Evolutionary conservation across 73 alveolate species (phyloP).

Genomic region (Uronychia setigera): DNA sequence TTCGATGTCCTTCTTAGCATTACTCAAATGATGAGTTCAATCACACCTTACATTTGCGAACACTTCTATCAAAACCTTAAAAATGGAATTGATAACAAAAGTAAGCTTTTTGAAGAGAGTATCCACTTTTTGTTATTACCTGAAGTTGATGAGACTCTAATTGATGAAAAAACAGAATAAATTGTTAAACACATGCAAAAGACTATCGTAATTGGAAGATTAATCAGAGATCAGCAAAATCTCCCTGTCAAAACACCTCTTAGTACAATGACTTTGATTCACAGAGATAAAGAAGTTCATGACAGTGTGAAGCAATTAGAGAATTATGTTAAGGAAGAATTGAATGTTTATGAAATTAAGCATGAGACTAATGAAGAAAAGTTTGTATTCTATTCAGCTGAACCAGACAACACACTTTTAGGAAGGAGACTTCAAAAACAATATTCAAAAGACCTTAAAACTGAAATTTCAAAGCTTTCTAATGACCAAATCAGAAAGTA

Average conservation of each 20-base stretch:
- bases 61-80: conserved; percentile 91
- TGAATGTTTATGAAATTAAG: conserved; percentile 82
- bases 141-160: conserved; percentile 73
- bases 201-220: conserved; percentile 93
- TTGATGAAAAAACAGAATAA: conserved; percentile 85
- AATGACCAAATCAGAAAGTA: conserved; percentile 39
- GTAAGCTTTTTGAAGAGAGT: conserved; percentile 73
- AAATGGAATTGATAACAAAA: conserved; percentile 86
- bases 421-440: conserved; percentile 78
- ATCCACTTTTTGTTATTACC: conserved; percentile 96
- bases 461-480: conserved; percentile 19
- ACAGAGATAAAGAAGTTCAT: conserved; percentile 71
- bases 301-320: conserved; percentile 74
- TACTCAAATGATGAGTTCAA: conserved; percentile 93
- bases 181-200: conserved; percentile 84
- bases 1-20: conserved; percentile 88
- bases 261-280: conserved; percentile 71
- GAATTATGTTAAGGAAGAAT: conserved; percentile 91
- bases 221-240: conserved; percentile 91
- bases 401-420: conserved; percentile 81
- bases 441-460: conserved; percentile 76
- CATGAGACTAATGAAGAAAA: conserved; percentile 74
- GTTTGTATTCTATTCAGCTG: conserved; percentile 76
- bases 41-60: conserved; percentile 98
- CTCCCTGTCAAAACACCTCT: conserved; percentile 96